Conservation (phyloP, 1,284 basidiomycete genomes). For the Tilletia caries region DNA sequence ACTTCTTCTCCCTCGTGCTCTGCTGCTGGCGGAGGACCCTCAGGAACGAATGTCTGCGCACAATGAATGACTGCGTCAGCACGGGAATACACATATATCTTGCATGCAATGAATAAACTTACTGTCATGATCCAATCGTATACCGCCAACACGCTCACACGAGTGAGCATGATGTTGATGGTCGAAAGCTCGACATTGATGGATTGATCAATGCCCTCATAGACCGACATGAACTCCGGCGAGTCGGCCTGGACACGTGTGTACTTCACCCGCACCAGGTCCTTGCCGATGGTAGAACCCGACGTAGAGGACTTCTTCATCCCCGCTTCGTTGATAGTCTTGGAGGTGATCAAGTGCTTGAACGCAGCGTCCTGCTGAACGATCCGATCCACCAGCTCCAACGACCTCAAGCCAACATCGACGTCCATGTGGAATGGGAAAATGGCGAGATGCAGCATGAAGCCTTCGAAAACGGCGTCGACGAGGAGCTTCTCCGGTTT, state of each 20-base stretch:
- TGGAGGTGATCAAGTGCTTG: slow-evolving; percentile 73
- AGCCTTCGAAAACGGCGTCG: slow-evolving; percentile 75
- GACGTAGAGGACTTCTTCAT: slow-evolving; percentile 7
- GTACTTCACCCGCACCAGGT: slow-evolving; percentile 78
- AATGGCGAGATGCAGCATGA: slow-evolving; percentile 55
- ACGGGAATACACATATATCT: no score
- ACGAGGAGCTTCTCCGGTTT: slow-evolving; percentile 72
- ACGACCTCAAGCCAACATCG: slow-evolving; percentile 70
- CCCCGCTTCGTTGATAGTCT: slow-evolving; percentile 51
- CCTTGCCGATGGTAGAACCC: slow-evolving; percentile 14
- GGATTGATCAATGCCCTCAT: slow-evolving; percentile 83
- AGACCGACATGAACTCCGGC: slow-evolving; percentile 77
- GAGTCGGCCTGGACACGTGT: slow-evolving; percentile 75
- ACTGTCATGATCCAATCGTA: slow-evolving; percentile 99
- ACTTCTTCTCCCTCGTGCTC: background rate
- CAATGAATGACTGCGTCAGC: background rate
- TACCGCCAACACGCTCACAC: slow-evolving; percentile 83
- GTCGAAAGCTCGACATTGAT: slow-evolving; percentile 88
- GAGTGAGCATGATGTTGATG: slow-evolving; percentile 81
- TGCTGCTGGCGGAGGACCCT: background rate
- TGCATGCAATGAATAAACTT: no score
- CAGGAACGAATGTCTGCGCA: slow-evolving; percentile 11
- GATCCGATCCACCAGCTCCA: slow-evolving; percentile 62
- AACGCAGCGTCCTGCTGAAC: slow-evolving; percentile 62
- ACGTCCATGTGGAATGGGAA: slow-evolving; percentile 71